phyloP scores from a whole-genome alignment of 2,329 filamentous ascomycete species.

The Cryphonectria radicalis region DNA sequence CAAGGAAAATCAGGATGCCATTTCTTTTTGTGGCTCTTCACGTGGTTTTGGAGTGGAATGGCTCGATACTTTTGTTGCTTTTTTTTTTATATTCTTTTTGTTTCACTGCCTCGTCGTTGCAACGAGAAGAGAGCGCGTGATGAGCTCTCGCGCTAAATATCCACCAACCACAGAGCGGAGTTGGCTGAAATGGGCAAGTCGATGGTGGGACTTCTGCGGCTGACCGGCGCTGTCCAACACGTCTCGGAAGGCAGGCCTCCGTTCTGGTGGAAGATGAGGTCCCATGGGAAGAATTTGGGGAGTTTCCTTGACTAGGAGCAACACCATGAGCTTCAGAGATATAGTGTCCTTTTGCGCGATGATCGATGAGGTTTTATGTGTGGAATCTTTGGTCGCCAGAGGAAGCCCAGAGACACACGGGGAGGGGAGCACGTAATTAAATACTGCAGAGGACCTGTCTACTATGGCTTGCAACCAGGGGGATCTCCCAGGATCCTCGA shows the following conservation, averaged over 20 bases:
- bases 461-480: not conserved
- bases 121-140: not conserved
- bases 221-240: not conserved
- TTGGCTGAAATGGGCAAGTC: not conserved
- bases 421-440: not conserved
- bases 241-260: conserved; percentile 12
- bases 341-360: not conserved
- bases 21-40: not conserved
- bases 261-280: not conserved
- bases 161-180: conserved; percentile 10
- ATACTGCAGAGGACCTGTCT: not conserved
- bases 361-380: not conserved
- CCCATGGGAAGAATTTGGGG: not conserved
- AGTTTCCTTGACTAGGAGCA: not conserved
- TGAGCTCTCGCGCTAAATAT: not conserved
- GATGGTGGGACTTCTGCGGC: not conserved
- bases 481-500: not conserved
- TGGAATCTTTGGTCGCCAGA: not conserved
- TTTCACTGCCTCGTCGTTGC: no score
- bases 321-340: not conserved
- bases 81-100: not conserved
- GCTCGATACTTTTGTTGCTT: not conserved
- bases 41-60: not conserved
- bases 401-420: not conserved
- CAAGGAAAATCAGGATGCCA: not conserved